Evolutionary conservation across 1,284 basidiomycete genomes (phyloP), one percentile per base, ranked within the genome.

Genomic region (Cerioporus squamosus): DNA sequence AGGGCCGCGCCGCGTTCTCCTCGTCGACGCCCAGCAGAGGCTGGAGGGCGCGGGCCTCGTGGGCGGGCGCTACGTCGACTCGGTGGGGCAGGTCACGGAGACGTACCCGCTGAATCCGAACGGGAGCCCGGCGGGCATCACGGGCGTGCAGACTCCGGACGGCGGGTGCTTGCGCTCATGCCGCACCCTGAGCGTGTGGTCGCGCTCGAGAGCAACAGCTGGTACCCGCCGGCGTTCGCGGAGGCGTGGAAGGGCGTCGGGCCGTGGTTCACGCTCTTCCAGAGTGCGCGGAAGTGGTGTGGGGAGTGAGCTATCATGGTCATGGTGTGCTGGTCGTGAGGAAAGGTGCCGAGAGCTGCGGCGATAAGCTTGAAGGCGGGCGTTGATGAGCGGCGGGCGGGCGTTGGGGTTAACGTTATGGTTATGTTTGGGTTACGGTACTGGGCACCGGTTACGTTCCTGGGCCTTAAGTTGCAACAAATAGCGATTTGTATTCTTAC

Each of bases 221-320:
- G 94, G 94, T 91, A 89, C 74, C 89, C 93, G 4, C 64, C 75
- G 9, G 72, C 74, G 33, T 77, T 90, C 59, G 70, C 74, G 61
- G 81, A 84, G 38, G 70, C 78, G 50, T 91, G 88, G 85, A 78
- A 83, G 59, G 85, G 87, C 23, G 79, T 81, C 47, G 96, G 95
- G 1, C 97, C 97, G 2, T 99, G 97, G 97, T 95, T 97, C 78
- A 87, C 84, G 70, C 76, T 98, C 73, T 99, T 98, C 86, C 92
- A 95, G 77, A 98, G 89, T 72, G 96, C 94, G n/a, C 80, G 90
- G 59, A 73, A 68, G 60, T 86, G 84, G 84, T 85, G 83, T 67
- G 67, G 61, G 23, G 59, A 60, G 46, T 66, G 60, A 36, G 48
- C 26, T n/a, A n/a, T n/a, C n/a, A n/a, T n/a, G n/a, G n/a, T n/a